Evolutionary conservation across 306 rosid genomes (phyloP), one percentile per base, ranked within the genome.

Genomic region (Crotalaria pallida): DNA sequence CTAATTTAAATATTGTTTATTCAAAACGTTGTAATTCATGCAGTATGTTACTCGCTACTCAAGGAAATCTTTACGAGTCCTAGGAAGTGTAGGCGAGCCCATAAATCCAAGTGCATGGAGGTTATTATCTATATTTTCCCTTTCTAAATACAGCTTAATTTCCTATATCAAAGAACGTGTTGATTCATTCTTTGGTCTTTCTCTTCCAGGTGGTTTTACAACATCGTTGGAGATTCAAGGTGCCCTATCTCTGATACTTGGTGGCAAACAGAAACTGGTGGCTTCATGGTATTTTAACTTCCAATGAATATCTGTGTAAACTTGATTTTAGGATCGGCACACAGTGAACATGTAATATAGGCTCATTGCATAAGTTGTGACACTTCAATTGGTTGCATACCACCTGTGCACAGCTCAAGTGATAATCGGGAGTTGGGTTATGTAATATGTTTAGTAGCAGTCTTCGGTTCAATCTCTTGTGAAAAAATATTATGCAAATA

Each of bases 211-310:
- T 95, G 99, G 99, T 91, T 80, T 80, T 95, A 74, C 85, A 89
- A 95, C 65, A 84, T 91, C 47, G 92, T 95, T 71, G 99, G 99
- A 79, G 92, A 89, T 84, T 83, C 97, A 24, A 87, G 88, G 74
- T 95, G 99, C 83, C 99, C 99, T 59, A 87, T 91, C 81, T 95
- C 99, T 57, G 99, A 95, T 77, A 95, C 97, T 36, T 95, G 99
- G 99, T 95, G 99, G 99, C 99, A 95, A 82, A 95, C 99, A 48
- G 99, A 95, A 89, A 91, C 99, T 5, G 99, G 97, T 79, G 99
- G 99, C 79, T 91, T 91, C 81, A 85, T 95, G 99, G 96, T 94
- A 90, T 62, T 77, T 33, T 73, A 60, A 71, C 72, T 82, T 81
- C 45, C 64, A 9, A 10, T 73, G 23, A 55, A 27, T 76, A 57